These are phyloP conservation scores for Wickerhamiella spandovensis DNA, from an alignment of 805 yeast species.

Conservation along the genomic window DNA sequence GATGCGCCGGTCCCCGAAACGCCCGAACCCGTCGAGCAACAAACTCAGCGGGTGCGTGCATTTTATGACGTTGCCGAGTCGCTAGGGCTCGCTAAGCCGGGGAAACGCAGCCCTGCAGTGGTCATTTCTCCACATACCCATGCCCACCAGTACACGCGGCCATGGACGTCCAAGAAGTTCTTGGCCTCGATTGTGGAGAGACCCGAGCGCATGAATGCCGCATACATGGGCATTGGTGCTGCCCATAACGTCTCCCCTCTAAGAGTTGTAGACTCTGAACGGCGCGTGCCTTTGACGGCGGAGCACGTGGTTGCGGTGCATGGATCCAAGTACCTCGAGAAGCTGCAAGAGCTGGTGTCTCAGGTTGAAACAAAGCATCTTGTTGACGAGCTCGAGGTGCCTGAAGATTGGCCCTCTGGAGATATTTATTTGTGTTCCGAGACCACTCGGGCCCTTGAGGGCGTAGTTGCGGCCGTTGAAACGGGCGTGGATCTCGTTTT, in stretches of 20 bases:
- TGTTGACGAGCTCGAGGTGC: slow-evolving; percentile 53
- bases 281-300: slow-evolving; percentile 36
- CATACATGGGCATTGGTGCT: slow-evolving; percentile 65
- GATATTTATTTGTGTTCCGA: slow-evolving; percentile 61
- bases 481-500: slow-evolving; percentile 48
- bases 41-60: neutral
- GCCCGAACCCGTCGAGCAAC: neutral
- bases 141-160: slow-evolving; percentile 59
- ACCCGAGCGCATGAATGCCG: slow-evolving; percentile 66
- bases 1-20: neutral
- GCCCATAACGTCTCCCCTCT: slow-evolving; percentile 54
- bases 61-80: neutral
- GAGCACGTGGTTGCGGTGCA: slow-evolving; percentile 57
- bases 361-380: slow-evolving; percentile 43
- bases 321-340: slow-evolving; percentile 59
- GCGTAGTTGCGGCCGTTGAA: slow-evolving; percentile 66
- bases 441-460: slow-evolving; percentile 58
- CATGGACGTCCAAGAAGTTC: slow-evolving; percentile 62
- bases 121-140: slow-evolving; percentile 57
- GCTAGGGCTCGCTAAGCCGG: neutral
- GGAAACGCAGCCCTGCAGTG: slow-evolving; percentile 18
- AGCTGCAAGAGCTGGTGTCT: slow-evolving; percentile 42
- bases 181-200: slow-evolving; percentile 62
- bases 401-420: slow-evolving; percentile 70
- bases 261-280: slow-evolving; percentile 25